Evolutionary conservation across 352 stramenopile species (phyloP).

Genomic region (Phytophthora fragariae): DNA sequence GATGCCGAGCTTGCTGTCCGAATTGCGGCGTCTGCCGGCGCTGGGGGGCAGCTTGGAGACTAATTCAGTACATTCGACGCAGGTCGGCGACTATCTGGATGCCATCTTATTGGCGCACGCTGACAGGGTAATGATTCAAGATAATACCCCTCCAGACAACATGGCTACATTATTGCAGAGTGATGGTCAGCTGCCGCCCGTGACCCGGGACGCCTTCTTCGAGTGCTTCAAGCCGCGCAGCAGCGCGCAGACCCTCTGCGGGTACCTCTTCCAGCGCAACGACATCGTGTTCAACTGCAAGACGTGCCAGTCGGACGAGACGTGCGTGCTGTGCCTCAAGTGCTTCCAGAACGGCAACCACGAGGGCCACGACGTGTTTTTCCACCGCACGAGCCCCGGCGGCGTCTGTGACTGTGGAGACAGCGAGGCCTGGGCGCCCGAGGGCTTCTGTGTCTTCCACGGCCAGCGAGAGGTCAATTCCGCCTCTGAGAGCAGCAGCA

Average conservation of each 20-base stretch:
- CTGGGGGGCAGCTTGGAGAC: neutral
- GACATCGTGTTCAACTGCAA: conserved; percentile 99
- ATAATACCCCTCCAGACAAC: neutral
- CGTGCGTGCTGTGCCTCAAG: conserved; percentile 96
- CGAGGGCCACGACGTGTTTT: conserved; percentile 93
- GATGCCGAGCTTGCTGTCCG: conserved; percentile 34
- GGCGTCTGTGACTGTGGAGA: conserved; percentile 99
- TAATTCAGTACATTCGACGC: conserved; percentile 41
- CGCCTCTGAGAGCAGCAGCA: conserved; percentile 24
- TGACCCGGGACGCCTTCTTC: conserved; percentile 67
- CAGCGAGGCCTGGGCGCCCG: conserved; percentile 95
- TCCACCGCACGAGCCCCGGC: conserved; percentile 78
- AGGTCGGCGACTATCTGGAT: conserved; percentile 49
- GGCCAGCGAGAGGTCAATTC: conserved; percentile 44
- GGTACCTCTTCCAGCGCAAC: conserved; percentile 96
- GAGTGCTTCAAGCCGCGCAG: conserved; percentile 65
- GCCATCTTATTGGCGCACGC: conserved; percentile 60
- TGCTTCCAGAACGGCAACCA: conserved; percentile 97
- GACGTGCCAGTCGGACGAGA: conserved; percentile 97
- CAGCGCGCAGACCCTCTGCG: conserved; percentile 82
- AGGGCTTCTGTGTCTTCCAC: conserved; percentile 96
- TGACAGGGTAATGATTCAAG: conserved; percentile 22
- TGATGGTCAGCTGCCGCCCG: conserved; percentile 19
- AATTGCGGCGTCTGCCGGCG: conserved; percentile 28
- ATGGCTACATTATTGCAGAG: conserved; percentile 15